phyloP scores from a whole-genome alignment of 2,329 filamentous ascomycete genomes.

The Kalmusia sp. region DNA sequence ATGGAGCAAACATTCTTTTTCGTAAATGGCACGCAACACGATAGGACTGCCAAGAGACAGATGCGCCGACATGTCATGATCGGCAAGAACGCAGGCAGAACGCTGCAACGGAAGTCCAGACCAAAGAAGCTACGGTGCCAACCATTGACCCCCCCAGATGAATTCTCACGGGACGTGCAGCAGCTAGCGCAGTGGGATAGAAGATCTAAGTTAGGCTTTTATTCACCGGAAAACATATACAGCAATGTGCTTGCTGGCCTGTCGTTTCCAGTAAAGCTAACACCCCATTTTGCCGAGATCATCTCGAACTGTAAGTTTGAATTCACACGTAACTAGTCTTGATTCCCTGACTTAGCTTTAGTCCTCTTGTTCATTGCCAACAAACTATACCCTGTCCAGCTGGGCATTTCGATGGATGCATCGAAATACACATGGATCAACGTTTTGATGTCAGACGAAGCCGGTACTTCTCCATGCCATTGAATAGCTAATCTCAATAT shows the following conservation, averaged over 20 bases:
- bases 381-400: background rate
- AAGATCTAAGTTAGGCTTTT: background rate
- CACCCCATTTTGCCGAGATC: background rate
- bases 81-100: constrained; percentile 11
- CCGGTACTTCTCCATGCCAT: background rate
- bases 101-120: background rate
- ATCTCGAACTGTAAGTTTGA: background rate
- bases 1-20: constrained; percentile 6
- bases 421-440: constrained; percentile 3
- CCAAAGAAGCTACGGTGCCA: background rate
- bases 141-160: background rate
- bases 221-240: background rate
- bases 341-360: background rate
- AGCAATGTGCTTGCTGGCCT: background rate
- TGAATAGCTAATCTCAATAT: background rate
- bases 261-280: constrained; percentile 2
- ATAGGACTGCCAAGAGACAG: background rate
- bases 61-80: constrained; percentile 10
- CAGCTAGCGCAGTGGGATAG: background rate
- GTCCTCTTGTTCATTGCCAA: background rate
- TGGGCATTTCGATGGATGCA: constrained; percentile 1
- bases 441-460: background rate
- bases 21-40: background rate
- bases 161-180: background rate
- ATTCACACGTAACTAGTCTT: too few species aligned